phyloP scores from a whole-genome alignment of 2,329 filamentous ascomycete genomes.

The Canariomyces notabilis region DNA sequence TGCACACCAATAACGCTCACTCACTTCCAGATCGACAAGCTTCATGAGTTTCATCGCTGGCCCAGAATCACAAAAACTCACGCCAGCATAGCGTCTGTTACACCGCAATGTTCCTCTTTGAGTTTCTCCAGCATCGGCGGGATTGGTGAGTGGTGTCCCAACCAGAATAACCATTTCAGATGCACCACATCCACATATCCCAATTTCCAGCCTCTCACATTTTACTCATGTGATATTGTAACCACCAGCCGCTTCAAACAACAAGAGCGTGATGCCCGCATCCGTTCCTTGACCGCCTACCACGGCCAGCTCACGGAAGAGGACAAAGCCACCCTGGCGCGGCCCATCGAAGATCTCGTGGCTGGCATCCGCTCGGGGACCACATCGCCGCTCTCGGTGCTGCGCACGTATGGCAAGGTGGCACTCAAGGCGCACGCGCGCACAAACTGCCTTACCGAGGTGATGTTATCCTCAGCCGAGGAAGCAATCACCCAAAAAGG shows the following conservation, averaged over 20 bases:
- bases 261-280: conserved; percentile 63
- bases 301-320: conserved; percentile 56
- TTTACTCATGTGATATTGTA: neutral
- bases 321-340: conserved; percentile 64
- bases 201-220: neutral
- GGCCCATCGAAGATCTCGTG: conserved; percentile 73
- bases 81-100: too few species aligned
- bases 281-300: conserved; percentile 62
- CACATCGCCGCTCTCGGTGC: conserved; percentile 63
- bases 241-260: conserved; percentile 68
- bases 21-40: too few species aligned
- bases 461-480: conserved; percentile 75
- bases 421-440: conserved; percentile 76
- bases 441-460: conserved; percentile 86
- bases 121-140: conserved; percentile 64
- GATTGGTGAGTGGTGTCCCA: conserved; percentile 56
- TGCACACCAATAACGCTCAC: too few species aligned
- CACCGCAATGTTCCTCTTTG: conserved; percentile 34
- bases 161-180: neutral
- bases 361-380: conserved; percentile 67
- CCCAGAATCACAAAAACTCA: too few species aligned
- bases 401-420: conserved; percentile 83
- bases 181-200: too few species aligned
- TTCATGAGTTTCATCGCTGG: neutral
- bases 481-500: conserved; percentile 54